Base-by-base conservation (phyloP, 1,139 yeast genomes). In the Ogataea hybrid region DNA sequence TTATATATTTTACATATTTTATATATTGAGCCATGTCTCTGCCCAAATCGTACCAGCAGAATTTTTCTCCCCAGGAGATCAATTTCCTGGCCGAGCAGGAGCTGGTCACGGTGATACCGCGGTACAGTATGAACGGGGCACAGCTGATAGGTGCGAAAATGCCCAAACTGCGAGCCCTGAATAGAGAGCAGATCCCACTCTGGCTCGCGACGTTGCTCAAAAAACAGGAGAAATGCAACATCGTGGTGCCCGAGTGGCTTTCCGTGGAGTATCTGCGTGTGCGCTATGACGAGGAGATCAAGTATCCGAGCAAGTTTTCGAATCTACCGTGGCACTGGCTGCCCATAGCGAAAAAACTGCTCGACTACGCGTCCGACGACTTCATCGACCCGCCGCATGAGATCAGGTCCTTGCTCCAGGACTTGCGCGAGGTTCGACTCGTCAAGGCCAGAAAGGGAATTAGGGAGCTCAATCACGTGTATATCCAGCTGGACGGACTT, bases 191-290 rank as follows among this genome's bases (percentile, higher is more conserved):
- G 37, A 81, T 92, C 0, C 96, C 97, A 0, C 53, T 92, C 4
- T 92, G 98, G 98, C 70, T 87, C 18, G 97, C 97, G 0, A 62
- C 89, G 11, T 69, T 90, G 14, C 68, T 92, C 42, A 88, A 88
- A 57, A 79, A 84, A 35, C 97, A 92, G 61, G 83, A 81, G 38
- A 83, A 90, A 53, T 88, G 97, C 62, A 83, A 82, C 48, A 81
- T 92, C 3, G 81, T 89, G 6, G 83, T 90, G 9, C 99, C 99
- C 0, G 72, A 69, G 2, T 92, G 99, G 99, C 70, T 92, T n/a
- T 74, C 72, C n/a, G 64, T 76, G 39, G 67, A 69, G n/a, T 70
- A 68, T 43, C 63, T 92, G 43, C 75, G 75, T 46, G 71, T 69
- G 6, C 71, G 74, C 40, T 79, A 85, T 53, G 89, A 84, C 10